Evolutionary conservation across 768 basidiomycete species (phyloP).

Genomic region (Lactarius hatsudake): DNA sequence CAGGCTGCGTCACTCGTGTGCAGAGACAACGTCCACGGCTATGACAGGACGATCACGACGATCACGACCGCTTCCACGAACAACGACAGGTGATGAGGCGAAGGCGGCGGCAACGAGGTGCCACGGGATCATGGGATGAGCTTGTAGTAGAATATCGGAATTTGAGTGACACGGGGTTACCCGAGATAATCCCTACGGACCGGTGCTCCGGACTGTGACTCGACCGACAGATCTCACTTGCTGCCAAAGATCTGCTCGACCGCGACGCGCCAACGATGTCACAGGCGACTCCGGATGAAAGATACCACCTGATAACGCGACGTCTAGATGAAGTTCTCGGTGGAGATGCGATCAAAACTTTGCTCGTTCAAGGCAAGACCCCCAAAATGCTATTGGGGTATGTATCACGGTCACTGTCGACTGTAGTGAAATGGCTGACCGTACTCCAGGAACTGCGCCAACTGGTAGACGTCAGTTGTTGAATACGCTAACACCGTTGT

Average conservation of each 20-base stretch:
- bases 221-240: not conserved
- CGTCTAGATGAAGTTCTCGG: slow-evolving; percentile 86
- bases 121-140: too few species aligned
- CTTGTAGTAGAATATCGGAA: slow-evolving; percentile 33
- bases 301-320: slow-evolving; percentile 81
- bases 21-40: too few species aligned
- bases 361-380: slow-evolving; percentile 70
- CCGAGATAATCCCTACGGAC: not conserved
- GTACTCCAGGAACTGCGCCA: slow-evolving; percentile 73
- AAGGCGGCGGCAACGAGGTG: too few species aligned
- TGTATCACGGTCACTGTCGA: slow-evolving; percentile 33
- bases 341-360: slow-evolving; percentile 75
- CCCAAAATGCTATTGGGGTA: slow-evolving; percentile 94
- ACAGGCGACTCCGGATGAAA: slow-evolving; percentile 36
- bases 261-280: slow-evolving; percentile 3
- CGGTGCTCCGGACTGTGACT: not conserved
- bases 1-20: too few species aligned
- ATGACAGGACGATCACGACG: too few species aligned
- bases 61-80: too few species aligned
- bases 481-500: not conserved
- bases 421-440: slow-evolving; percentile 4
- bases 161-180: too few species aligned
- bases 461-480: slow-evolving; percentile 83
- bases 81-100: too few species aligned
- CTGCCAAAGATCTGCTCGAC: not conserved